Percentiles rank a stretch among this genome's conserved stretches.
These are phyloP conservation scores for Davidsoniella virescens DNA, from an alignment of 2,329 filamentous ascomycete species.

Conservation along the genomic window DNA sequence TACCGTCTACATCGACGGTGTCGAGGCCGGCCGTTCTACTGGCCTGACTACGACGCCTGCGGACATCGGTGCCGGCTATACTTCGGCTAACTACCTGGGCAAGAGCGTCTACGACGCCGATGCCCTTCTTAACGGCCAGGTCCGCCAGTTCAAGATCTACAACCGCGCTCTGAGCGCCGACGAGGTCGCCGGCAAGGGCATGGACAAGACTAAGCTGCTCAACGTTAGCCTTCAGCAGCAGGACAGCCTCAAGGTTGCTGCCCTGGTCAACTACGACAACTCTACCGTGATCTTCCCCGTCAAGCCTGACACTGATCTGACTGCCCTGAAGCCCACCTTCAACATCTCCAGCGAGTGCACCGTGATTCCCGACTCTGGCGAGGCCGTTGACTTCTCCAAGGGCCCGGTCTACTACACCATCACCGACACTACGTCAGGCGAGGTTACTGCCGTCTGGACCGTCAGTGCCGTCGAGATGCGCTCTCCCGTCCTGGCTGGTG, in stretches of 20 bases:
- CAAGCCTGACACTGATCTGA: conserved; percentile 14
- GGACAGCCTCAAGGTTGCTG: conserved; percentile 13
- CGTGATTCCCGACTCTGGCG: conserved; percentile 14
- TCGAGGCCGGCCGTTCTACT: conserved; percentile 13
- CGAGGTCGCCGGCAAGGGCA: conserved; percentile 13
- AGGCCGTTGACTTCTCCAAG: conserved; percentile 13
- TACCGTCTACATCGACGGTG: conserved; percentile 22
- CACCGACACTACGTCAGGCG: conserved; percentile 3
- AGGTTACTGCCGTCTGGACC: conserved; percentile 3
- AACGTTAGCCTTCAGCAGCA: conserved; percentile 12
- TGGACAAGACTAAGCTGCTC: conserved; percentile 9
- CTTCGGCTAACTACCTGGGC: conserved; percentile 16
- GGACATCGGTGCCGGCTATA: conserved; percentile 15
- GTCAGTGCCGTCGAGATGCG: conserved; percentile 12
- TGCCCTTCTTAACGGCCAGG: conserved; percentile 15
- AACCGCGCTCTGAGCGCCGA: conserved; percentile 15
- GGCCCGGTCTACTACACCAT: conserved; percentile 14
- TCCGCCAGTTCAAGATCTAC: conserved; percentile 16
- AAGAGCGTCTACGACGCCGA: conserved; percentile 15
- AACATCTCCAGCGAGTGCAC: conserved; percentile 13
- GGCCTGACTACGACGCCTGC: conserved; percentile 10
- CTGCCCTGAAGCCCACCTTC: conserved; percentile 15
- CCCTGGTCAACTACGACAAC: conserved; percentile 13
- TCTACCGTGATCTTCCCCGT: conserved; percentile 14
- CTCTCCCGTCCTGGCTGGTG: conserved; percentile 24